These are phyloP conservation scores for Termitomyces sp. DNA, from an alignment of 768 basidiomycete genomes.

Conservation along the genomic window DNA sequence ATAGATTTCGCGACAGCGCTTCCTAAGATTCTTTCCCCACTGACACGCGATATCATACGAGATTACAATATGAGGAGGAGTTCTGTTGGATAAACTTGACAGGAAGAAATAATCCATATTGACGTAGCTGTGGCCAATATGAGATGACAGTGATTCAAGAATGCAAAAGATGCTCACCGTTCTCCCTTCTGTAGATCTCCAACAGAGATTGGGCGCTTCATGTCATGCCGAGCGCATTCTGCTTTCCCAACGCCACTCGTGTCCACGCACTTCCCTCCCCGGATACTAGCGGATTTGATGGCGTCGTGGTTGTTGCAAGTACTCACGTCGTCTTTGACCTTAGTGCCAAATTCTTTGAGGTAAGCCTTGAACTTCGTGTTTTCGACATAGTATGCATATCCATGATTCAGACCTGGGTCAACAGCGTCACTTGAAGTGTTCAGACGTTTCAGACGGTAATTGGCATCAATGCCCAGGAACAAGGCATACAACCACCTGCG, in stretches of 20 bases:
- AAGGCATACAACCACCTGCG: too few relatives aligned
- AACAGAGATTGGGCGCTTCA: neutral
- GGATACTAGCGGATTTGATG: neutral
- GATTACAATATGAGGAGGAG: slow-evolving; percentile 7
- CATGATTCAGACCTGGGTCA: slow-evolving; percentile 10
- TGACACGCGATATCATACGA: slow-evolving; percentile 32
- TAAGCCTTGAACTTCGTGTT: slow-evolving; percentile 9
- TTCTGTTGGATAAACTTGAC: slow-evolving; percentile 13
- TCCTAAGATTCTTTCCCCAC: slow-evolving; percentile 24
- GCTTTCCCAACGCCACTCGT: neutral
- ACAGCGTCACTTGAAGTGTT: slow-evolving; percentile 17
- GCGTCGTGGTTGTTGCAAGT: slow-evolving; percentile 11
- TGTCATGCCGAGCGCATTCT: neutral
- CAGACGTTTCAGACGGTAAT: slow-evolving; percentile 20
- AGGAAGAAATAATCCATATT: slow-evolving; percentile 27
- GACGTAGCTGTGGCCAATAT: slow-evolving; percentile 7
- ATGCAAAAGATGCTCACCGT: neutral
- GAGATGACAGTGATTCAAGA: neutral
- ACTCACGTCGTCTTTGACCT: slow-evolving; percentile 4
- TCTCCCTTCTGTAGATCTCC: slow-evolving; percentile 3
- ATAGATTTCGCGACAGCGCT: slow-evolving; percentile 11
- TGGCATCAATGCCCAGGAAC: slow-evolving; percentile 7
- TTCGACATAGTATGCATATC: slow-evolving; percentile 9
- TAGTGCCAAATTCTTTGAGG: neutral
- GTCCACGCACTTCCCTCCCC: neutral